These are phyloP conservation scores for Lanmaoa rubissima DNA, from an alignment of 768 basidiomycete species.

Conservation along the genomic window DNA sequence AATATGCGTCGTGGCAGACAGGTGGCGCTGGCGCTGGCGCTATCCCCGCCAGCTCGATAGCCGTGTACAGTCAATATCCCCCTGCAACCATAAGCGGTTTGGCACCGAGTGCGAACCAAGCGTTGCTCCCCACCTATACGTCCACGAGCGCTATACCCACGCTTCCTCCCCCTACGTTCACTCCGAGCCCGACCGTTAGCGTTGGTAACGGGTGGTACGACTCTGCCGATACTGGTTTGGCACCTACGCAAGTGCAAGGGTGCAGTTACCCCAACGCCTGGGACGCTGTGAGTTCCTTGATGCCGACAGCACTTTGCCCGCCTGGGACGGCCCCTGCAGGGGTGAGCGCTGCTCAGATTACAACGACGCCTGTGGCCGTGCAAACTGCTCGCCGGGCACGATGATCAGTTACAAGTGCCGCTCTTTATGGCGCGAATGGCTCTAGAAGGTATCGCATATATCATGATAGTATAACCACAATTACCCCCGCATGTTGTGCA, in stretches of 20 bases:
- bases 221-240: conserved; percentile 45
- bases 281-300: conserved; percentile 49
- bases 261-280: conserved; percentile 67
- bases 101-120: conserved; percentile 35
- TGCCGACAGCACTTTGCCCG: conserved; percentile 47
- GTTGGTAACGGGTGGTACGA: conserved; percentile 60
- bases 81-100: conserved; percentile 48
- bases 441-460: not conserved
- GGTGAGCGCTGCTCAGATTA: conserved; percentile 1
- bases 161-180: conserved; percentile 54
- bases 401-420: not conserved
- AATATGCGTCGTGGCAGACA: conserved; percentile 64
- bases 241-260: conserved; percentile 58
- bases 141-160: conserved; percentile 56
- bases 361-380: not conserved
- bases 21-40: conserved; percentile 57
- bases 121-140: conserved; percentile 61
- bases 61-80: conserved; percentile 51
- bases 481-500: not conserved
- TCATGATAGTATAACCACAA: not conserved
- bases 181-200: conserved; percentile 40
- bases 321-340: conserved; percentile 6
- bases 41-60: conserved; percentile 41
- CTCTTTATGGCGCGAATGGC: not conserved
- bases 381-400: conserved; percentile 7